These are phyloP conservation scores for Penicillium samsonianum DNA, from an alignment of 495 filamentous ascomycete genomes.

Conservation along the genomic window DNA sequence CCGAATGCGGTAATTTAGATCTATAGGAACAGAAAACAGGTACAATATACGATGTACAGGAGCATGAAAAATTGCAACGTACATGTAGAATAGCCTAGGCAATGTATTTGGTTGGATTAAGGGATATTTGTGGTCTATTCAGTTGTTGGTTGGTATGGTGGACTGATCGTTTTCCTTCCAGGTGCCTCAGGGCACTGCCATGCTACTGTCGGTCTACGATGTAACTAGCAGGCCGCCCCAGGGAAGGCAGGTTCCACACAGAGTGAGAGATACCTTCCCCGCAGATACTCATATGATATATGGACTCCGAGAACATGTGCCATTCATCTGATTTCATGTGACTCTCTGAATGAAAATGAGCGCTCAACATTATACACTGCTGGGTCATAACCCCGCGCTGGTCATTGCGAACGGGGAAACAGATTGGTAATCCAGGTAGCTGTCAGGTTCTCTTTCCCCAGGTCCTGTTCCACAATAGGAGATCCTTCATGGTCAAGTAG, in stretches of 20 bases:
- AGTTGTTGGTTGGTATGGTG: not conserved
- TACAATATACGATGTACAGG: not conserved
- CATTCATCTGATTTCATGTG: not conserved
- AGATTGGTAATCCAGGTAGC: conserved; percentile 11
- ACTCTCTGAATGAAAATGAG: not conserved
- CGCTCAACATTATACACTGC: not conserved
- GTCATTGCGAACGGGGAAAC: not conserved
- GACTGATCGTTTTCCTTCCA: not conserved
- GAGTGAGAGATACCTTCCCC: not conserved
- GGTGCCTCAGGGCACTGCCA: not conserved
- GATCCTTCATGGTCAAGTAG: conserved; percentile 31
- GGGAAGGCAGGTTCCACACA: not conserved
- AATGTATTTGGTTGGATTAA: not conserved
- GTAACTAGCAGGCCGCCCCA: not conserved
- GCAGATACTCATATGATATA: not conserved
- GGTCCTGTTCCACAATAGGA: not conserved
- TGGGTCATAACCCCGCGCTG: not conserved
- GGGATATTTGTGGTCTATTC: not conserved
- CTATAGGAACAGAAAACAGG: not conserved
- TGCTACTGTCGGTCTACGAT: not conserved
- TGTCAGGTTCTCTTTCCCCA: conserved; percentile 1
- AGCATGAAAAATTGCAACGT: not conserved
- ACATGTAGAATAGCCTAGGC: not conserved
- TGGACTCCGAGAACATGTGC: not conserved
- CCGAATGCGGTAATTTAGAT: not conserved